Conservation (phyloP, 306 rosid genomes). For the Astragalus glycyphyllos region DNA sequence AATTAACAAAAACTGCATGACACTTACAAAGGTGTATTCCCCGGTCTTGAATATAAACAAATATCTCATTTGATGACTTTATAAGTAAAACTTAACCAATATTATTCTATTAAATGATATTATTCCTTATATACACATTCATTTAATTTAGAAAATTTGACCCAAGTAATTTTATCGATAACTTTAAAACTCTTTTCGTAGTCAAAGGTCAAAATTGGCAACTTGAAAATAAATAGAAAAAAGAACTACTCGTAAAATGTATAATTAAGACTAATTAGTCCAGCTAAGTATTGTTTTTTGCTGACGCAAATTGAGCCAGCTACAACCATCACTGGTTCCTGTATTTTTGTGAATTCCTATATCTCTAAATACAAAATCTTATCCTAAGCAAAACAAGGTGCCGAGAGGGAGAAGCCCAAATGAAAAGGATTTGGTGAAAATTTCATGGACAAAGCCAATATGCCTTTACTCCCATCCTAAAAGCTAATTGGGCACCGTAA, state of each 20-base stretch:
- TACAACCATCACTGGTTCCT: constrained; percentile 12
- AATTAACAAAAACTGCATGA: no score
- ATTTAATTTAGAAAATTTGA: not conserved
- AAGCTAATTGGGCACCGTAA: constrained; percentile 41
- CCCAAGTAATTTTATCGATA: not conserved
- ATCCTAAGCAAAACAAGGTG: constrained; percentile 33
- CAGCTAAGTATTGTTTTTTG: not conserved
- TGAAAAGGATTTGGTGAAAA: constrained; percentile 18
- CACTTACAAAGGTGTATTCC: no score
- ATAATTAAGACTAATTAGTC: not conserved
- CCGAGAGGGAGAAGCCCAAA: constrained; percentile 19
- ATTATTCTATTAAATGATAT: no score
- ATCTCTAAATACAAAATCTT: constrained; percentile 45
- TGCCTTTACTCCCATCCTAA: constrained; percentile 19
- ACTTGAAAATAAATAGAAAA: not conserved
- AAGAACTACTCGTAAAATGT: constrained; percentile 1
- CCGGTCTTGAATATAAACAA: no score
- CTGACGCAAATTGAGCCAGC: not conserved
- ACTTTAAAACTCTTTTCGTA: constrained; percentile 5
- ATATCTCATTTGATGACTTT: no score
- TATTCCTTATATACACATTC: no score
- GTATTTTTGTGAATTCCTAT: constrained; percentile 36
- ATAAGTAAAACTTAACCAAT: no score
- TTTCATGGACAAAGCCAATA: constrained; percentile 26
- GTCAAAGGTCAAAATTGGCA: not conserved